Conservation (phyloP, 2,329 filamentous ascomycete species). For the Colletotrichum scovillei region DNA sequence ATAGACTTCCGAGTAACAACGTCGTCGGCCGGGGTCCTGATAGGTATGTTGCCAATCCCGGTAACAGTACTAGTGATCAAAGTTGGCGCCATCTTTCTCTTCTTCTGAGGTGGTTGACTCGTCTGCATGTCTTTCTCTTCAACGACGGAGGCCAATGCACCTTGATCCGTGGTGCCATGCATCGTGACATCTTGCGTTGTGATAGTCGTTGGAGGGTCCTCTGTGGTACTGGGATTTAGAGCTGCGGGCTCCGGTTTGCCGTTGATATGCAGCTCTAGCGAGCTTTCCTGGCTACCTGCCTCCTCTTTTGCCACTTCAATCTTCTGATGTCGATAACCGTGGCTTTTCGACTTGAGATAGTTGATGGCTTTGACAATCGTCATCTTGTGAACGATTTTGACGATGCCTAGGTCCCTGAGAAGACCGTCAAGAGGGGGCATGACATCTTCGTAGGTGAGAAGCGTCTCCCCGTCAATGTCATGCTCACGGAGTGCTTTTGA, state of each 20-base stretch:
- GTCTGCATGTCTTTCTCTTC: background rate
- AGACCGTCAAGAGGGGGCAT: constrained; percentile 60
- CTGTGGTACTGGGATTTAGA: background rate
- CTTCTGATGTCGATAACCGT: constrained; percentile 32
- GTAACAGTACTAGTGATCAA: constrained; percentile 35
- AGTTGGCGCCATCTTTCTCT: constrained; percentile 42
- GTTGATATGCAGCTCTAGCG: constrained; percentile 6
- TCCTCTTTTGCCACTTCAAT: background rate
- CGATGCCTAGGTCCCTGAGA: constrained; percentile 66
- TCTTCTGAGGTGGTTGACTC: constrained; percentile 41
- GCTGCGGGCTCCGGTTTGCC: background rate
- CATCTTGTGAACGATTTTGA: constrained; percentile 66
- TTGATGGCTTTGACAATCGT: constrained; percentile 68
- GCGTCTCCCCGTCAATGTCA: constrained; percentile 72
- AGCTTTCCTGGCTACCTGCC: background rate
- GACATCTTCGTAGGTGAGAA: constrained; percentile 68
- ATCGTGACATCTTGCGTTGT: background rate
- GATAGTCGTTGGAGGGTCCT: background rate
- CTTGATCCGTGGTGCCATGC: constrained; percentile 19
- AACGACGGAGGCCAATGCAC: no score
- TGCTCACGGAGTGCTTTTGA: constrained; percentile 68
- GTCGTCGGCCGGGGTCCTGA: constrained; percentile 23
- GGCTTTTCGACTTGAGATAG: constrained; percentile 36
- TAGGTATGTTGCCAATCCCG: constrained; percentile 31
- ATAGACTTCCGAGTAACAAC: background rate